Conservation (phyloP, 2,329 filamentous ascomycete genomes). For the Colletotrichum cordylinicola region DNA sequence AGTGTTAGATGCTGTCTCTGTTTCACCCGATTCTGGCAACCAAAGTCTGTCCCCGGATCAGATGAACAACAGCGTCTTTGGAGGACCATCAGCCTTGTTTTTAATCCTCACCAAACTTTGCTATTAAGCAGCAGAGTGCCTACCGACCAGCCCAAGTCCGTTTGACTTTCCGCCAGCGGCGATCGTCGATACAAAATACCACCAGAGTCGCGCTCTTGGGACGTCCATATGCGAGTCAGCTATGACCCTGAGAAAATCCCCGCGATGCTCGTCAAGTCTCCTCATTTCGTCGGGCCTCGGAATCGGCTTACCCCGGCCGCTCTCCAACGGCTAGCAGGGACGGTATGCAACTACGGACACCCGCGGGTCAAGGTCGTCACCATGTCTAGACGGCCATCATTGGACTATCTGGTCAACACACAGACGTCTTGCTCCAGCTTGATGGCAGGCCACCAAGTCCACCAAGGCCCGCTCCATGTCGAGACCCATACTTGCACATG, state of each 20-base stretch:
- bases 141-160: neutral
- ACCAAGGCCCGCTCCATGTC: neutral
- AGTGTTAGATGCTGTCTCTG: neutral
- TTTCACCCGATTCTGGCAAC: neutral
- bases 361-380: neutral
- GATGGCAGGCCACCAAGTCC: neutral
- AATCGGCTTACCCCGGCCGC: neutral
- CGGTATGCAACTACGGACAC: neutral
- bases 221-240: constrained; percentile 1
- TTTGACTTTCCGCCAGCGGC: neutral
- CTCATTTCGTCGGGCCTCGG: neutral
- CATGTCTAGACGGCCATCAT: neutral
- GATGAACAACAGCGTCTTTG: neutral
- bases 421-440: neutral
- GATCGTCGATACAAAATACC: constrained; percentile 2
- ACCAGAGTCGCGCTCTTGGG: neutral
- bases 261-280: neutral
- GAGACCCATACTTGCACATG: constrained; percentile 1
- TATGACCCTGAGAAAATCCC: neutral
- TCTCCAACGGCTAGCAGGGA: neutral
- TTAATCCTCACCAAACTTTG: neutral
- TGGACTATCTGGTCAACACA: neutral
- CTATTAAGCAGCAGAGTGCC: neutral
- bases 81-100: neutral
- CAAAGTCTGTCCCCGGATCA: neutral